Conservation (phyloP, 2,329 filamentous ascomycete species). For the Diaporthe ampelina region DNA sequence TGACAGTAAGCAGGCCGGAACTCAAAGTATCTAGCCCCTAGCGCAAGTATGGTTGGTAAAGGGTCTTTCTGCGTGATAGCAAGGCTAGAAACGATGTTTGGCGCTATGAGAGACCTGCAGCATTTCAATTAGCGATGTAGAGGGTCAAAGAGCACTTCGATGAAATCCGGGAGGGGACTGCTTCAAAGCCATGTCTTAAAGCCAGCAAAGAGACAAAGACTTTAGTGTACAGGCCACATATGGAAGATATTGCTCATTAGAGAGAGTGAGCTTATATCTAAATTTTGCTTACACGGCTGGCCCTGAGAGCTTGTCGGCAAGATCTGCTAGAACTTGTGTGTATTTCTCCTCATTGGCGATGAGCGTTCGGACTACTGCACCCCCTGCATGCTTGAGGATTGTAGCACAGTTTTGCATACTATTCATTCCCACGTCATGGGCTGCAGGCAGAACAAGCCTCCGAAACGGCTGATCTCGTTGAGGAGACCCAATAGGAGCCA, state of each 20-base stretch:
- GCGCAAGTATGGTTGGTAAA: constrained; percentile 57
- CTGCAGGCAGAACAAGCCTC: constrained; percentile 59
- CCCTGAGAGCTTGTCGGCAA: constrained; percentile 48
- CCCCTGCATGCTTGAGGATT: constrained; percentile 55
- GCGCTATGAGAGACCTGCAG: constrained; percentile 47
- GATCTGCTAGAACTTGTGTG: constrained; percentile 41
- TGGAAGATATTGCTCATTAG: too few relatives aligned
- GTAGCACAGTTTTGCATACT: constrained; percentile 58
- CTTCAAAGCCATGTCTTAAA: too few relatives aligned
- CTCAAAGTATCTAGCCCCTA: constrained; percentile 66
- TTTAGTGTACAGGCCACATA: too few relatives aligned
- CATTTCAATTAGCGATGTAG: too few relatives aligned
- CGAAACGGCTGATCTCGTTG: constrained; percentile 57
- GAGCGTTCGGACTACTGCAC: constrained; percentile 48
- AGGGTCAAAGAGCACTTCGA: too few relatives aligned
- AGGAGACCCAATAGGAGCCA: constrained; percentile 56
- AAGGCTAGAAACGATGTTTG: constrained; percentile 61
- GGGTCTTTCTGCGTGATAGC: constrained; percentile 66
- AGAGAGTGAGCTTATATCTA: too few relatives aligned
- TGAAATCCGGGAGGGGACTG: too few relatives aligned
- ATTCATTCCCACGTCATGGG: constrained; percentile 67
- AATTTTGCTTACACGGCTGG: constrained; percentile 43
- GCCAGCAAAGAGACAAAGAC: too few relatives aligned
- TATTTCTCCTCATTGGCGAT: constrained; percentile 45
- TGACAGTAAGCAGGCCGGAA: constrained; percentile 64